A percentile compares a stretch with the other conserved stretches of the same genome.
Conservation (phyloP, 2,329 filamentous ascomycete species). For the Chalaropsis ovoidea region DNA sequence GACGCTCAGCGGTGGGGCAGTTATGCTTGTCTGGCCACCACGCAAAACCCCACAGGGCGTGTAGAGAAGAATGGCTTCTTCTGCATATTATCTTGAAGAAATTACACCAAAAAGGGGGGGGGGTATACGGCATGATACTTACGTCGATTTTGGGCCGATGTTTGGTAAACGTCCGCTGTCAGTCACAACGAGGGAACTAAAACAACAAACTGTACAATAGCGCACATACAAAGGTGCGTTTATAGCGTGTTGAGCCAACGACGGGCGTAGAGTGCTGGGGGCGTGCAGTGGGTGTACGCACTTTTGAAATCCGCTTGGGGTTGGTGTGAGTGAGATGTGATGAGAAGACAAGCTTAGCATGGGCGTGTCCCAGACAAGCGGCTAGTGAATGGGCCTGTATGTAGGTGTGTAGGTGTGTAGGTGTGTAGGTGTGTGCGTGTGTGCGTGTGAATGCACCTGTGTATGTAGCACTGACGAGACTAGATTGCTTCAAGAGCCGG, state of each 20-base stretch:
- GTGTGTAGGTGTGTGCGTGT: not conserved
- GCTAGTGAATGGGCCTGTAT: not conserved
- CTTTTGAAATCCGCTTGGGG: not conserved
- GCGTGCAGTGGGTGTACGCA: not conserved
- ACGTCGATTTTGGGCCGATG: not conserved
- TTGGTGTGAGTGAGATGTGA: constrained; percentile 1
- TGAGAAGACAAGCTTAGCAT: not conserved
- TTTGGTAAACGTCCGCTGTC: not conserved
- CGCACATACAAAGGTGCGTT: not conserved
- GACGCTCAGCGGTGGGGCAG: not conserved
- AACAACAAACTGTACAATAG: not conserved
- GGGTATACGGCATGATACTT: not conserved
- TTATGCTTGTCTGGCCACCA: not conserved
- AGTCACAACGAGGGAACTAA: not conserved
- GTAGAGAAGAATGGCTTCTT: not conserved
- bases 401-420: not conserved
- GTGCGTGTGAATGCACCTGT: not conserved
- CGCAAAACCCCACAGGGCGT: not conserved
- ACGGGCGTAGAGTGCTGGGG: not conserved
- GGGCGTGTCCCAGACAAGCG: constrained; percentile 1
- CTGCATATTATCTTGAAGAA: not conserved
- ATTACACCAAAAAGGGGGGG: not conserved
- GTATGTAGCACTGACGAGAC: constrained; percentile 6
- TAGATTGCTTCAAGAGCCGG: not conserved
- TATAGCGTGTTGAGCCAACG: not conserved